These are phyloP conservation scores for Pestalotiopsis sp. DNA, from an alignment of 2,329 filamentous ascomycete genomes.

Conservation along the genomic window DNA sequence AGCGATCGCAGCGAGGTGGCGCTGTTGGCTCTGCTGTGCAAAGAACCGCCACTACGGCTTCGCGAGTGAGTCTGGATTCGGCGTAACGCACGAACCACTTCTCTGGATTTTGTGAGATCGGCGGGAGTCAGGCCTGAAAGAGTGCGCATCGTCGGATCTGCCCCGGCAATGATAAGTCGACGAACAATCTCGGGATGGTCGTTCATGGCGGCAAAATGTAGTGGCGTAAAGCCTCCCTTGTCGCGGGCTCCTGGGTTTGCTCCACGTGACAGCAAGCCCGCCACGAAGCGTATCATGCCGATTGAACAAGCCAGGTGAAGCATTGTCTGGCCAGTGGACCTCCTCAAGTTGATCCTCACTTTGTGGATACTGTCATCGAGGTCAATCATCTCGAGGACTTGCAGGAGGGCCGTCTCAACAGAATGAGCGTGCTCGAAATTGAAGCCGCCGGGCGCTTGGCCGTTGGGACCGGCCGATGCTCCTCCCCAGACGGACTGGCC, in stretches of 20 bases:
- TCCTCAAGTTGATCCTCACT: slow-evolving; percentile 65
- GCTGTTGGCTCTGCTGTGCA: slow-evolving; percentile 65
- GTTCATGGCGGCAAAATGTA: slow-evolving; percentile 80
- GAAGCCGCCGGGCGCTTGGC: slow-evolving; percentile 45
- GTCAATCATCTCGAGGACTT: slow-evolving; percentile 76
- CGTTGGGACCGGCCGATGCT: slow-evolving; percentile 39
- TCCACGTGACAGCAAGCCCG: slow-evolving; percentile 74
- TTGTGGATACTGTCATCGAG: slow-evolving; percentile 70
- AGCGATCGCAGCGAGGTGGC: slow-evolving; percentile 66
- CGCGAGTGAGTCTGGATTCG: slow-evolving; percentile 62
- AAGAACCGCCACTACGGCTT: slow-evolving; percentile 64
- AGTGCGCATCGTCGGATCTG: slow-evolving; percentile 69
- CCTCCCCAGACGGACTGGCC: slow-evolving; percentile 45
- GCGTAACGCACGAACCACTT: slow-evolving; percentile 64
- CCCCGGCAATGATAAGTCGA: slow-evolving; percentile 71
- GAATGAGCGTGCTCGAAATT: slow-evolving; percentile 38
- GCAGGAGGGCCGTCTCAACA: slow-evolving; percentile 68
- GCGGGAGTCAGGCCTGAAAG: slow-evolving; percentile 69
- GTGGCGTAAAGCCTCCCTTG: slow-evolving; percentile 76
- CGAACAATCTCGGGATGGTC: slow-evolving; percentile 75
- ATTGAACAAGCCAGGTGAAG: slow-evolving; percentile 77
- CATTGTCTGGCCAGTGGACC: slow-evolving; percentile 73
- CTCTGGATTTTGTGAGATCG: slow-evolving; percentile 67
- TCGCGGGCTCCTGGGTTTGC: slow-evolving; percentile 75
- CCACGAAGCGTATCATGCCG: slow-evolving; percentile 73